Evolutionary conservation across 495 filamentous ascomycete species (phyloP), one percentile per base, ranked within the genome.

Genomic region (Neohortaea acidophila): DNA sequence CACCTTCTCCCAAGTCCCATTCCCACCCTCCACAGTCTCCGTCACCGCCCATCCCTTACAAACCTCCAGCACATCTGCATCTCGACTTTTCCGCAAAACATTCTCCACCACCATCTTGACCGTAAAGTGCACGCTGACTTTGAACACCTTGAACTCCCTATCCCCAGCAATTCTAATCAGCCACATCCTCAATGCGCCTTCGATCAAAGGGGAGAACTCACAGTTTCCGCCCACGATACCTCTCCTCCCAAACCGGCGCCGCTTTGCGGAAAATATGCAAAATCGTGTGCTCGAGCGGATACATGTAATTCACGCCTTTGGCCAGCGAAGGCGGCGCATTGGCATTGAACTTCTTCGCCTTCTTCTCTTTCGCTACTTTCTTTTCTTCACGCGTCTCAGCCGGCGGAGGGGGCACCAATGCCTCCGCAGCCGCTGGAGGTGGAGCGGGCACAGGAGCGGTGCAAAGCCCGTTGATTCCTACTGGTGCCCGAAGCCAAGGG

Each of bases 101-200:
- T 39, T 21, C 26, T 47, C 44, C 22, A 47, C 43, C 13, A 47
- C 27, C 20, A 21, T 24, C 18, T 19, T 3, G 4, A 43, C 25
- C 10, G 39, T 47, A 32, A 36, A 38, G 17, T 47, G 33, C 9
- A 37, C 33, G 21, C 23, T 23, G 21, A 37, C 44, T 13, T 38
- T 22, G 34, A 37, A 47, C 39, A 47, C 43, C 39, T 43, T 47
- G 33, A 47, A 47, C 3, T 24, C 13, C n/a, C 41, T 44, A 17
- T 20, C 3, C n/a, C 4, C 10, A n/a, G n/a, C n/a, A n/a, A n/a
- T n/a, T n/a, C n/a, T n/a, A n/a, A n/a, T n/a, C n/a, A n/a, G n/a
- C n/a, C n/a, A n/a, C n/a, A n/a, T n/a, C n/a, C n/a, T n/a, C n/a
- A n/a, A n/a, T n/a, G n/a, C n/a, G n/a, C n/a, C n/a, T n/a, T n/a